Base-by-base conservation (phyloP, 2,329 filamentous ascomycete species). In the Colletotrichum acutatum region DNA sequence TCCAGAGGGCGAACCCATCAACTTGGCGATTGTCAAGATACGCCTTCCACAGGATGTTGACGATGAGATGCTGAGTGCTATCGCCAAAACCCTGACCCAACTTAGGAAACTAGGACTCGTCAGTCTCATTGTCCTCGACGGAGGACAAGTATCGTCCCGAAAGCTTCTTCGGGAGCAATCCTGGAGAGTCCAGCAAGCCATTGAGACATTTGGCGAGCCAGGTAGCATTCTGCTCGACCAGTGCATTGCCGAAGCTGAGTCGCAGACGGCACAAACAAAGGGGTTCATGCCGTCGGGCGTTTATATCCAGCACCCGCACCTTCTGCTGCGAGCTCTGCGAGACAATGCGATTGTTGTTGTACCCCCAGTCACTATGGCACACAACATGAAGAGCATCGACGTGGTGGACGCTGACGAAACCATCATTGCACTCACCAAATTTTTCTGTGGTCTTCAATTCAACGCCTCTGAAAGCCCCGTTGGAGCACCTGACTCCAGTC, bases 21-120 rank as follows among this genome's bases (percentile, higher is more conserved):
- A 98, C 81, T 87, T 98, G 71, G 95, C 97, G 19, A 85, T 99
- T 69, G 91, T 98, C 76, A 98, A 97, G 82, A 87, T 99, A 67
- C 90, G 93, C 66, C 89, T 90, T 56, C 92, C 95, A 0, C 92
- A 97, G 77, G 82, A 86, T 1, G 87, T 97, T 59, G 88, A 94
- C 77, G 89, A 95, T 72, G 83, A 85, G 2, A 93, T 90, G 0
- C 80, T 98, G 12, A 83, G 88, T 58, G 95, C 95, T 1, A 90
- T 98, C 71, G 94, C 93, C 5, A 91, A 92, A 80, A 98, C 97
- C 0, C 83, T 99, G 53, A 92, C 92, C 34, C 96, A 98, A 80
- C 90, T 99, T 62, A 90, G 91, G 52, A 91, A 92, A 65, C 88
- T 99, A 16, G 96, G 97, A 3, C 88, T 99, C 76, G 87, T 91